These are phyloP conservation scores for Salvia hispanica DNA, from an alignment of 257 asterid species.

Conservation along the genomic window DNA sequence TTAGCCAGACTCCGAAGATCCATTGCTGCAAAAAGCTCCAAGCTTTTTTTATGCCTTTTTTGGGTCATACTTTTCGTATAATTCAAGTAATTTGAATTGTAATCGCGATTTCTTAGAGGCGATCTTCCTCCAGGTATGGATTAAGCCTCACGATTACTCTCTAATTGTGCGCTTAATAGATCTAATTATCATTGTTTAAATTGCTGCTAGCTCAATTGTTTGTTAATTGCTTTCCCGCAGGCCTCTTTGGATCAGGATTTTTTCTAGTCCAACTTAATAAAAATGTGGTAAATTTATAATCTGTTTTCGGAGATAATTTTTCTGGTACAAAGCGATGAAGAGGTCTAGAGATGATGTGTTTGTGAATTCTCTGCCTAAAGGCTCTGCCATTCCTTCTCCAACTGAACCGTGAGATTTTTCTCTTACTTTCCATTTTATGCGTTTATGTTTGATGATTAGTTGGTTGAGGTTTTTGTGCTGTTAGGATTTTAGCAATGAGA, in stretches of 20 bases:
- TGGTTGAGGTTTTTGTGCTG: slow-evolving; percentile 14
- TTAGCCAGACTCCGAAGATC: slow-evolving; percentile 28
- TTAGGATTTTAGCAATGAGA: slow-evolving; percentile 3
- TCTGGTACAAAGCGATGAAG: slow-evolving; percentile 52
- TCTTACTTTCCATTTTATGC: not conserved
- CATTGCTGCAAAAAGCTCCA: slow-evolving; percentile 33
- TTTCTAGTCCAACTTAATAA: slow-evolving; percentile 37
- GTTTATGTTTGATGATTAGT: not conserved
- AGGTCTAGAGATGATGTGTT: slow-evolving; percentile 64
- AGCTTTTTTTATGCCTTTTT: slow-evolving; percentile 11
- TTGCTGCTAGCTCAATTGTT: slow-evolving; percentile 31
- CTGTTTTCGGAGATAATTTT: slow-evolving; percentile 24
- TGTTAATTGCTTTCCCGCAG: slow-evolving; percentile 37
- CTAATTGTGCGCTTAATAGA: slow-evolving; percentile 44
- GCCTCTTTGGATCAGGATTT: slow-evolving; percentile 35
- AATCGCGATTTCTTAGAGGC: slow-evolving; percentile 37
- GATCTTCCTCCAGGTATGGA: slow-evolving; percentile 49
- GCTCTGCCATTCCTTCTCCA: slow-evolving; percentile 52
- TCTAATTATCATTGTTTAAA: slow-evolving; percentile 40
- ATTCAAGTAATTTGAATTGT: slow-evolving; percentile 55
- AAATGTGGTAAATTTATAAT: slow-evolving; percentile 31
- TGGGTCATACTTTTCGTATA: slow-evolving; percentile 41
- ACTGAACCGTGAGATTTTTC: slow-evolving; percentile 58
- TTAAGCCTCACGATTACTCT: slow-evolving; percentile 36
- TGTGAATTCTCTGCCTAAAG: slow-evolving; percentile 55